These are phyloP conservation scores for Ligustrum vulgare DNA, from an alignment of 257 asterid genomes.

Conservation along the genomic window DNA sequence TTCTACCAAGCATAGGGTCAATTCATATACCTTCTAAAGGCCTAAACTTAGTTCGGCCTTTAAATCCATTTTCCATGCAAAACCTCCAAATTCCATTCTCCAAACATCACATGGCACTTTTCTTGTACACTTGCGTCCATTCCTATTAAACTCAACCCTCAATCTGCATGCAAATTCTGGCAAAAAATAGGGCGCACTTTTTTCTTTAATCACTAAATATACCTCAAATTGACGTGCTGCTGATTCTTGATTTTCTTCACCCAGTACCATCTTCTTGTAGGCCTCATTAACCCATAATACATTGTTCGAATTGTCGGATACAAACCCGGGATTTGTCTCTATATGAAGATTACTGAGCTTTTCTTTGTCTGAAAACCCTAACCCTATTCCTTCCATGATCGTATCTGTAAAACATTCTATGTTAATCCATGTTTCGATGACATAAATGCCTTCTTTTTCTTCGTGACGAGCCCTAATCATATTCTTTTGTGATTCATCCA, in stretches of 20 bases:
- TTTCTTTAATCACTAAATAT: slow-evolving; percentile 41
- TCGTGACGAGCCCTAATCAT: neutral
- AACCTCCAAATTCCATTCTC: slow-evolving; percentile 40
- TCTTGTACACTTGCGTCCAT: slow-evolving; percentile 33
- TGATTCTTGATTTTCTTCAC: slow-evolving; percentile 13
- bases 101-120: slow-evolving; percentile 41
- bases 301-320: slow-evolving; percentile 37
- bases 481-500: neutral
- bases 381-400: neutral
- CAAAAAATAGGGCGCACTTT: slow-evolving; percentile 25
- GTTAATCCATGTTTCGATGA: slow-evolving; percentile 33
- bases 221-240: slow-evolving; percentile 27
- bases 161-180: slow-evolving; percentile 56
- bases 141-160: slow-evolving; percentile 28
- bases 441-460: neutral
- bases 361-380: slow-evolving; percentile 49
- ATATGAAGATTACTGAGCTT: slow-evolving; percentile 33
- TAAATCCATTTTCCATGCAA: slow-evolving; percentile 59
- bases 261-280: slow-evolving; percentile 35
- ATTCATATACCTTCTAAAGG: neutral
- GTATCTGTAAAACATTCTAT: slow-evolving; percentile 42
- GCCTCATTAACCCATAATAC: slow-evolving; percentile 50
- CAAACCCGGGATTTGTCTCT: slow-evolving; percentile 50
- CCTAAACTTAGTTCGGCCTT: slow-evolving; percentile 40
- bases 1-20: too few relatives aligned